phyloP scores from a whole-genome alignment of 2,329 filamentous ascomycete genomes.

The Colletotrichum agaves region DNA sequence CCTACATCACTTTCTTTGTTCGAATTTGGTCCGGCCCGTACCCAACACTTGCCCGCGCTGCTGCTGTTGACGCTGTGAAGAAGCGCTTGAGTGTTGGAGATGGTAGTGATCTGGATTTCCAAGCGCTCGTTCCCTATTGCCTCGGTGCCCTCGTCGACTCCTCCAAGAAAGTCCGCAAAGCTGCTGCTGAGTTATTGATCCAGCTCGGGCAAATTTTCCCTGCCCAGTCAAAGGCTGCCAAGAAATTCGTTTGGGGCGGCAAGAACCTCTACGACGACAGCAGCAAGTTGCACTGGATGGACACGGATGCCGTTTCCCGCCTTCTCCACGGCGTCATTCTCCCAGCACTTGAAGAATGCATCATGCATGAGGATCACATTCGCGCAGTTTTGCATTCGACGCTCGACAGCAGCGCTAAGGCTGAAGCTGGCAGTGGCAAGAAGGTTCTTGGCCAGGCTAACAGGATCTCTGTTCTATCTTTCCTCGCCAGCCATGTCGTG shows the following conservation, averaged over 20 bases:
- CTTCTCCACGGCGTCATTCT: slow-evolving; percentile 75
- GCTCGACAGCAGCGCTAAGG: slow-evolving; percentile 62
- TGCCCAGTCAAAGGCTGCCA: slow-evolving; percentile 51
- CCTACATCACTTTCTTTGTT: slow-evolving; percentile 81
- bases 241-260: slow-evolving; percentile 67
- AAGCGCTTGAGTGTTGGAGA: slow-evolving; percentile 64
- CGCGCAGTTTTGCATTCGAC: slow-evolving; percentile 69
- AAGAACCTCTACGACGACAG: slow-evolving; percentile 72
- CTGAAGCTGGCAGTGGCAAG: slow-evolving; percentile 58
- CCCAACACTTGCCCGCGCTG: slow-evolving; percentile 73
- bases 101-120: slow-evolving; percentile 70
- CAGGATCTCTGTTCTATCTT: slow-evolving; percentile 74
- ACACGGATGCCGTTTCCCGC: slow-evolving; percentile 65
- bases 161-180: slow-evolving; percentile 79
- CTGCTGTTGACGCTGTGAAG: slow-evolving; percentile 75
- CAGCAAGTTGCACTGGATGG: slow-evolving; percentile 66
- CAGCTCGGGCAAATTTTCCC: slow-evolving; percentile 64
- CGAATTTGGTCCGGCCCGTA: slow-evolving; percentile 79
- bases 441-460: slow-evolving; percentile 67
- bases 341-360: slow-evolving; percentile 84
- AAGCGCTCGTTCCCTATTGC: slow-evolving; percentile 84
- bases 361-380: slow-evolving; percentile 81
- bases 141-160: slow-evolving; percentile 79
- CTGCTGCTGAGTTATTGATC: slow-evolving; percentile 75
- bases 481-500: slow-evolving; percentile 78